A percentile compares a stretch with the other conserved stretches of the same genome.
These are phyloP conservation scores for Aspergillus clavatus DNA, from an alignment of 2,329 filamentous ascomycete genomes.

Conservation along the genomic window DNA sequence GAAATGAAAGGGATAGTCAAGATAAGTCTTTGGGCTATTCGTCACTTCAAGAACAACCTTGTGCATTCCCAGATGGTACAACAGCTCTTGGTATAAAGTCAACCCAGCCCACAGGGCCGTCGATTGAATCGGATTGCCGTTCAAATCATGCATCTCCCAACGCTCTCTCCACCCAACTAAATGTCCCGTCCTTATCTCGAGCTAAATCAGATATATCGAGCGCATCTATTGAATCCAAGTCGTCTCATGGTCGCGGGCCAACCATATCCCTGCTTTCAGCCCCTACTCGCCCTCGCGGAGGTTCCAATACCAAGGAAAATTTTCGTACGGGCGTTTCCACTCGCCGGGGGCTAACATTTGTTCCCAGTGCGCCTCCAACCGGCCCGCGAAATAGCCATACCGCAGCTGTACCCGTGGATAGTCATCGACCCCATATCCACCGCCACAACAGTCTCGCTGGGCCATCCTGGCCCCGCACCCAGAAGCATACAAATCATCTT, in stretches of 20 bases:
- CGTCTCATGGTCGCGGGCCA: constrained; percentile 34
- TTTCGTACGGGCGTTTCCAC: constrained; percentile 29
- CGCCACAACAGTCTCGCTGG: constrained; percentile 35
- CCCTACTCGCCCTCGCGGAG: constrained; percentile 46
- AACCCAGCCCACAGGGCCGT: not conserved
- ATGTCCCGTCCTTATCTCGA: constrained; percentile 20
- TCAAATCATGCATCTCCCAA: constrained; percentile 17
- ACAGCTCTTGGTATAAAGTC: not conserved
- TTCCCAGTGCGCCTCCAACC: constrained; percentile 31
- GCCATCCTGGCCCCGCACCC: constrained; percentile 34
- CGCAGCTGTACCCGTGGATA: constrained; percentile 23
- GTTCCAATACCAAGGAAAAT: constrained; percentile 30
- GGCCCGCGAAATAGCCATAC: constrained; percentile 35
- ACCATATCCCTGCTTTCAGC: constrained; percentile 42
- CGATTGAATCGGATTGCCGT: constrained; percentile 3
- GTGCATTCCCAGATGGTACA: not conserved
- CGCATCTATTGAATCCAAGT: constrained; percentile 34
- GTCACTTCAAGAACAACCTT: constrained; percentile 14
- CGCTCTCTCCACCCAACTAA: constrained; percentile 30
- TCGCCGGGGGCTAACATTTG: constrained; percentile 31
- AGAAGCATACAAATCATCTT: constrained; percentile 39
- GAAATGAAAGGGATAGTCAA: constrained; percentile 9
- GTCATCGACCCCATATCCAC: constrained; percentile 33
- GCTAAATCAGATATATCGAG: constrained; percentile 34
- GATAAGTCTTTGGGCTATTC: constrained; percentile 14